Conservation (phyloP, 2,329 filamentous ascomycete genomes). For the Cladophialophora immunda region DNA sequence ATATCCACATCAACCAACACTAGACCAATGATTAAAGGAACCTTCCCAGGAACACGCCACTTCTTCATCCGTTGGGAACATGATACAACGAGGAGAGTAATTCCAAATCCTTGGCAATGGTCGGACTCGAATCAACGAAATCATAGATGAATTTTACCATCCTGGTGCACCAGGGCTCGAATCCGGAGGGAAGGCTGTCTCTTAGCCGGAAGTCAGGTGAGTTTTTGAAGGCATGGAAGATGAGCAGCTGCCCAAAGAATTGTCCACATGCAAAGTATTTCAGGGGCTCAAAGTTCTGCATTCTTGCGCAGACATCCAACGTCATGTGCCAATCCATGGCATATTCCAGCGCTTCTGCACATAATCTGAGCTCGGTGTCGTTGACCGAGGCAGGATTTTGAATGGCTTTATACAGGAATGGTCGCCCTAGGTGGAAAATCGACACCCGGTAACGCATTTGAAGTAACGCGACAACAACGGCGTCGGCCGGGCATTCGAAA, state of each 20-base stretch:
- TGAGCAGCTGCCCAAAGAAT: slow-evolving; percentile 53
- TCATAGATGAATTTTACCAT: slow-evolving; percentile 53
- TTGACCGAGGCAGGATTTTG: slow-evolving; percentile 48
- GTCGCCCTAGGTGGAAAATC: slow-evolving; percentile 35
- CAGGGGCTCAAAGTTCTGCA: slow-evolving; percentile 54
- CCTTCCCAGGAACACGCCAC: not conserved
- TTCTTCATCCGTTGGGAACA: slow-evolving; percentile 24
- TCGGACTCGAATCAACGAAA: slow-evolving; percentile 49
- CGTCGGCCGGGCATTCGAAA: slow-evolving; percentile 29
- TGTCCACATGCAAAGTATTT: slow-evolving; percentile 53
- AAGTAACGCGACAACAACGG: slow-evolving; percentile 33
- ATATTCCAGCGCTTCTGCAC: slow-evolving; percentile 49
- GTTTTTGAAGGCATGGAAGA: slow-evolving; percentile 53
- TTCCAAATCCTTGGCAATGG: slow-evolving; percentile 51
- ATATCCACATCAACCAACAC: not conserved
- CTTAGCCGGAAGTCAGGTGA: slow-evolving; percentile 48
- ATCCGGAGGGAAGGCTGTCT: slow-evolving; percentile 48
- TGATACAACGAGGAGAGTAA: slow-evolving; percentile 42
- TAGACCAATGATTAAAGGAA: too few relatives aligned
- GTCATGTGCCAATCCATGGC: slow-evolving; percentile 54
- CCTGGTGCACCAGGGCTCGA: slow-evolving; percentile 52
- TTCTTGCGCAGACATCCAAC: slow-evolving; percentile 49
- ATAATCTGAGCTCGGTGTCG: slow-evolving; percentile 52
- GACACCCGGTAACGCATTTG: slow-evolving; percentile 35
- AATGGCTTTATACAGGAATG: slow-evolving; percentile 48